Evolutionary conservation across 148 eudicot species (phyloP).

Genomic region (Camellia lanceoleosa): DNA sequence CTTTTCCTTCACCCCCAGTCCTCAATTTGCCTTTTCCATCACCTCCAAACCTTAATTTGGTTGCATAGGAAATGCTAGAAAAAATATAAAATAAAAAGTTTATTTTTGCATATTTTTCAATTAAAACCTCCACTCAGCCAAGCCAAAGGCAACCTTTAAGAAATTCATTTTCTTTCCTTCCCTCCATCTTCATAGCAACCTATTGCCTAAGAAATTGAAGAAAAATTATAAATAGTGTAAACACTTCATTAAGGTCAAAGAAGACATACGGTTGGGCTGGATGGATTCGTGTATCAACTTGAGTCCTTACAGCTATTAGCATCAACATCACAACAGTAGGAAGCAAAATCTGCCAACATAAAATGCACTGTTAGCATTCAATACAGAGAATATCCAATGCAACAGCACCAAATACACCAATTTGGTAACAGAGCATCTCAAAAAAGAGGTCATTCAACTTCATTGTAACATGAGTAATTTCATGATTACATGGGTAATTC

Average conservation of each 20-base stretch:
- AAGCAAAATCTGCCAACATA: conserved; percentile 67
- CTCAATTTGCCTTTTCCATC: neutral
- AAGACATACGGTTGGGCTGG: conserved; percentile 79
- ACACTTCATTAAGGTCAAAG: conserved; percentile 15
- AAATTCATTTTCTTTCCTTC: neutral
- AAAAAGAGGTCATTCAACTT: neutral
- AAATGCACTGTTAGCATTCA: conserved; percentile 2
- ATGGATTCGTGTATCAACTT: conserved; percentile 78
- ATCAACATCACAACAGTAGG: conserved; percentile 91
- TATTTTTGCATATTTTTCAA: neutral
- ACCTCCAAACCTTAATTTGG: neutral
- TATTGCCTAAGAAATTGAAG: neutral
- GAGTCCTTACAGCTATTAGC: conserved; percentile 87
- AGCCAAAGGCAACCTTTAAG: neutral
- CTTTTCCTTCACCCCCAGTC: neutral
- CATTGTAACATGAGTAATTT: neutral
- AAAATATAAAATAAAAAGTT: neutral
- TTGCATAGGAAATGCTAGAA: neutral
- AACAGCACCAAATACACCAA: neutral
- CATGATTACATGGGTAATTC: no score
- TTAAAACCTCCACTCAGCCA: neutral
- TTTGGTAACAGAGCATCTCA: neutral
- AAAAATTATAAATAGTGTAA: conserved; percentile 1
- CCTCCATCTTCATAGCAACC: neutral
- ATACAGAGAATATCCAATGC: neutral